Percentiles rank a stretch among this genome's conserved stretches.
Evolutionary conservation across 2,329 filamentous ascomycete genomes (phyloP).

Genomic region (Fusarium fracticaudum): DNA sequence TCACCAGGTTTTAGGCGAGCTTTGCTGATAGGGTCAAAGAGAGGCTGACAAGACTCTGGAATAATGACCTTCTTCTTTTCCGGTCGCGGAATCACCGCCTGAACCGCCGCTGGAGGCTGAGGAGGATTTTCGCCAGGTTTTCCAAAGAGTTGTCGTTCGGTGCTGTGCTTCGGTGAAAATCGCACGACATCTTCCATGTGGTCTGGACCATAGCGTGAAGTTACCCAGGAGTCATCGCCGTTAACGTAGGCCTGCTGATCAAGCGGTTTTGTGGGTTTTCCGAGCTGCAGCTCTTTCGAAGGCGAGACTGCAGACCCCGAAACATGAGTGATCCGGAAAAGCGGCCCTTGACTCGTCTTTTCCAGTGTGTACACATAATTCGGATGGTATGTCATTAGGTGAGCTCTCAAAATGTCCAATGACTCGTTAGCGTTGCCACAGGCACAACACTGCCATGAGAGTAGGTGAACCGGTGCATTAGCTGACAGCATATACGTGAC

Average conservation of each 20-base stretch:
- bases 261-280: constrained; percentile 54
- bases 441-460: constrained; percentile 60
- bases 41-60: constrained; percentile 60
- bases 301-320: constrained; percentile 43
- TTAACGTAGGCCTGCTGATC: constrained; percentile 55
- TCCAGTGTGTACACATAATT: constrained; percentile 56
- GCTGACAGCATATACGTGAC: constrained; percentile 58
- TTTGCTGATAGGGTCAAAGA: constrained; percentile 68
- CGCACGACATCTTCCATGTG: constrained; percentile 40
- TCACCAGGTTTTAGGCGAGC: constrained; percentile 60
- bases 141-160: constrained; percentile 38
- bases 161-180: constrained; percentile 35
- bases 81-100: constrained; percentile 7
- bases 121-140: constrained; percentile 33
- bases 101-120: constrained; percentile 6
- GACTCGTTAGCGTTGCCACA: constrained; percentile 60
- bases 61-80: constrained; percentile 51
- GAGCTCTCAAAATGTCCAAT: constrained; percentile 58
- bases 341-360: constrained; percentile 49
- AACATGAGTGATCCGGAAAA: constrained; percentile 52
- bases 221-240: constrained; percentile 59
- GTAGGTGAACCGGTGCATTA: constrained; percentile 57
- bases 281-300: constrained; percentile 54
- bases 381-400: constrained; percentile 57
- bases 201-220: constrained; percentile 53